Evolutionary conservation across 805 yeast species (phyloP).

Genomic region (Ogataea nakhonphanomensis): DNA sequence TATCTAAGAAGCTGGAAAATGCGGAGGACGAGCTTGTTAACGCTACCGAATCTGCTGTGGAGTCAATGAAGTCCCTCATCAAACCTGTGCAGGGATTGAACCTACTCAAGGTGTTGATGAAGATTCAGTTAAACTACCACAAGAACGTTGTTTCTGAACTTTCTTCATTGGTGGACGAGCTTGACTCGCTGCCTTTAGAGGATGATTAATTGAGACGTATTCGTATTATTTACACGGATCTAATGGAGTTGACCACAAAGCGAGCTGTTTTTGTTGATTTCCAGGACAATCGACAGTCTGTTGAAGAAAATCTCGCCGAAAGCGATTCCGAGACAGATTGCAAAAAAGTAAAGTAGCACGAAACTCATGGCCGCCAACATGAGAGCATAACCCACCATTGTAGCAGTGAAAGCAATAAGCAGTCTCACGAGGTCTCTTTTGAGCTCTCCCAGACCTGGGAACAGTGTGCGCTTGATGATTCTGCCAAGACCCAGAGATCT

Average conservation of each 20-base stretch:
- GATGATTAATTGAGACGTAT: slow-evolving; percentile 30
- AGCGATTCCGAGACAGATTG: slow-evolving; percentile 65
- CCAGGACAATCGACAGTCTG: slow-evolving; percentile 43
- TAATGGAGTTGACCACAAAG: slow-evolving; percentile 31
- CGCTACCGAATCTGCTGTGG: slow-evolving; percentile 76
- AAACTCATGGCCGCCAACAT: slow-evolving; percentile 81
- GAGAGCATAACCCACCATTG: slow-evolving; percentile 64
- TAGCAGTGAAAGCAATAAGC: slow-evolving; percentile 53
- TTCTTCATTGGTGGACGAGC: slow-evolving; percentile 42
- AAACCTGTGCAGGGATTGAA: slow-evolving; percentile 63
- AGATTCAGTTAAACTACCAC: slow-evolving; percentile 65
- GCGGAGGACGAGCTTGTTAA: slow-evolving; percentile 77
- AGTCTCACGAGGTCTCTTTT: slow-evolving; percentile 56
- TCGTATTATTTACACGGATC: not conserved
- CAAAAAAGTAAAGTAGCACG: slow-evolving; percentile 66
- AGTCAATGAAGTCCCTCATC: slow-evolving; percentile 69
- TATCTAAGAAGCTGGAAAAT: slow-evolving; percentile 49
- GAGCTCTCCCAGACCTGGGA: slow-evolving; percentile 34
- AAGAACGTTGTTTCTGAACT: slow-evolving; percentile 49
- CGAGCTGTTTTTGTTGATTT: slow-evolving; percentile 34
- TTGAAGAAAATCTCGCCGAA: slow-evolving; percentile 69
- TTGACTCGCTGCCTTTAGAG: slow-evolving; percentile 43
- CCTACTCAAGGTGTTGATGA: slow-evolving; percentile 61
- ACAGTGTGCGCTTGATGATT: slow-evolving; percentile 30
- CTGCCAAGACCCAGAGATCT: slow-evolving; percentile 8